A percentile compares a stretch with the other conserved stretches of the same genome.
These are phyloP conservation scores for Populus deltoides DNA, from an alignment of 345 rosid species.

Conservation along the genomic window DNA sequence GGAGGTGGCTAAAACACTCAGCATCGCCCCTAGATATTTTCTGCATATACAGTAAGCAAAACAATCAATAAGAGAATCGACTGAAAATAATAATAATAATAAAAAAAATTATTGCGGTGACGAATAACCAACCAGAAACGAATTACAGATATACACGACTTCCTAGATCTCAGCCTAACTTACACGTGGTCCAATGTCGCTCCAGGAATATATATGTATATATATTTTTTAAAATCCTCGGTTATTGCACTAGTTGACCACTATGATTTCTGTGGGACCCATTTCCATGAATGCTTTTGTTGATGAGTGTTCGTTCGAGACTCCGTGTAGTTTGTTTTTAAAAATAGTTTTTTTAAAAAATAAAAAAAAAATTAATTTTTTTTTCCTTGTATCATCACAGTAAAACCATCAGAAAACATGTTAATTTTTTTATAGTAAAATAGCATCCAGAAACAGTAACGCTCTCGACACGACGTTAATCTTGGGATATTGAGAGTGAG, in stretches of 20 bases:
- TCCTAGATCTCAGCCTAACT: neutral
- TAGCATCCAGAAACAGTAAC: too few species aligned
- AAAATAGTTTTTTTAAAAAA: too few species aligned
- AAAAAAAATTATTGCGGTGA: neutral
- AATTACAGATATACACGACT: constrained; percentile 23
- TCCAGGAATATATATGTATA: constrained; percentile 34
- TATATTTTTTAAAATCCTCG: neutral
- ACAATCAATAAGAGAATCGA: neutral
- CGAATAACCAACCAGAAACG: constrained; percentile 24
- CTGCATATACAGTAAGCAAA: neutral
- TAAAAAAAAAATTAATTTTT: too few species aligned
- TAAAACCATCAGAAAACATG: too few species aligned
- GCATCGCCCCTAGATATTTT: constrained; percentile 26
- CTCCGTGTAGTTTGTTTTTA: too few species aligned
- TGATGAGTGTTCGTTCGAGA: too few species aligned
- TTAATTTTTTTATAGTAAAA: too few species aligned
- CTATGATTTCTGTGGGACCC: neutral
- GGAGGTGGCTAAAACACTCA: neutral
- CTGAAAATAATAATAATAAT: neutral
- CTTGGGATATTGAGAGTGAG: too few species aligned
- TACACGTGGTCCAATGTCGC: constrained; percentile 29
- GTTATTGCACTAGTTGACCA: neutral
- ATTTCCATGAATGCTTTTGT: neutral
- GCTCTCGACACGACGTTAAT: too few species aligned
- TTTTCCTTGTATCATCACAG: too few species aligned